phyloP scores from a whole-genome alignment of 116 monocot genomes.

The Iris pallida region DNA sequence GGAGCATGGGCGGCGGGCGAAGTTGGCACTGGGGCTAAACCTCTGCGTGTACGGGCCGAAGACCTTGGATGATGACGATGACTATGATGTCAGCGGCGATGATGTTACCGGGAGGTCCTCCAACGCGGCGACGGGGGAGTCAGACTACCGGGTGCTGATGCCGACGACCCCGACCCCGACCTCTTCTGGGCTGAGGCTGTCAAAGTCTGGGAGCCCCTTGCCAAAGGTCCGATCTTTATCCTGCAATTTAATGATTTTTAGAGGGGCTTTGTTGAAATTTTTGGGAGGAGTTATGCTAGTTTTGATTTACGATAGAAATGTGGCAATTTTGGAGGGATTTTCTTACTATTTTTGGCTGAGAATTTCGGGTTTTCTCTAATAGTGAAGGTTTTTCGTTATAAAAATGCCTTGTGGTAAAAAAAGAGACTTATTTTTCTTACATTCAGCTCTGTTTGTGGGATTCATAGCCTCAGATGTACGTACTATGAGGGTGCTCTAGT shows the following conservation, averaged over 20 bases:
- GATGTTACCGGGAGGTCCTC: conserved; percentile 1
- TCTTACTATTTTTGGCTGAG: neutral
- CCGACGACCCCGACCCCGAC: conserved; percentile 15
- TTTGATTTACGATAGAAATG: neutral
- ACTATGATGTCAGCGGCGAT: neutral
- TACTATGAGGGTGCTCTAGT: too few relatives aligned
- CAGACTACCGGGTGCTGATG: neutral
- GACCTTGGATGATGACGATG: conserved; percentile 7
- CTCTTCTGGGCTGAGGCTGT: conserved; percentile 12
- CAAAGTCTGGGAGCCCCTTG: conserved; percentile 16
- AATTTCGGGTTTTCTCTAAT: too few relatives aligned
- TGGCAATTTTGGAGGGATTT: neutral
- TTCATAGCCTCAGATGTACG: too few relatives aligned
- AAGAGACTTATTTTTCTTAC: too few relatives aligned
- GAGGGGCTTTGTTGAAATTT: neutral
- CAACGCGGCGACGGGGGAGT: neutral
- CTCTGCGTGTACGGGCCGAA: conserved; percentile 21
- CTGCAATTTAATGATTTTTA: neutral
- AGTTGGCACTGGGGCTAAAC: conserved; percentile 26
- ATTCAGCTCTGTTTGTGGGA: too few relatives aligned
- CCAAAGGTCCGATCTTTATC: conserved; percentile 22
- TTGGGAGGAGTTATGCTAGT: neutral
- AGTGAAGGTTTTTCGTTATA: too few relatives aligned
- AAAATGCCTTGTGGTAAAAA: too few relatives aligned
- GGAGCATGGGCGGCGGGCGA: conserved; percentile 31